Percentiles rank a stretch among this genome's conserved stretches.
Conservation (phyloP, 495 filamentous ascomycete genomes). For the Penicillium odoratum region DNA sequence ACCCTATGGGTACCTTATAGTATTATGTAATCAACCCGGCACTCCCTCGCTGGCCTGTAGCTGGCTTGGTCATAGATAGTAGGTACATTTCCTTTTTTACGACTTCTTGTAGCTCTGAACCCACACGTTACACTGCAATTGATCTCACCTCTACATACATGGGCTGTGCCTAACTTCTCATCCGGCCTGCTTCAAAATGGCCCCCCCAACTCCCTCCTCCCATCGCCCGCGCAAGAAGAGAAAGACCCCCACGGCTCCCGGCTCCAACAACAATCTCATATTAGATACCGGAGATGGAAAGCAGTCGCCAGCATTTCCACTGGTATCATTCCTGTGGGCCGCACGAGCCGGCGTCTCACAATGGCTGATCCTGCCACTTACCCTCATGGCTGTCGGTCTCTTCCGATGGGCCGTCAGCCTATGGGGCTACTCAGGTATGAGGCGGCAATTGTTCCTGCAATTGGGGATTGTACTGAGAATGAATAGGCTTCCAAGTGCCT, state of each 20-base stretch:
- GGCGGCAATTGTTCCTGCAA: neutral
- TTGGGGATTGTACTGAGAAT: conserved; percentile 17
- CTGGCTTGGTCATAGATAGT: neutral
- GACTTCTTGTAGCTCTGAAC: neutral
- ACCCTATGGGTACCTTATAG: neutral
- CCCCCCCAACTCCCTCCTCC: conserved; percentile 37
- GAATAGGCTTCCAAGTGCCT: conserved; percentile 70
- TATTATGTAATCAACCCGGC: neutral
- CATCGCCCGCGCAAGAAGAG: conserved; percentile 63
- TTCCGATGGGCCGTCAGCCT: conserved; percentile 90
- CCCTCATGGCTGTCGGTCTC: conserved; percentile 86
- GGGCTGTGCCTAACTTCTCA: conserved; percentile 20
- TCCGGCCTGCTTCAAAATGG: conserved; percentile 26
- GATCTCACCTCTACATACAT: conserved; percentile 21
- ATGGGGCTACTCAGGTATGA: conserved; percentile 89
- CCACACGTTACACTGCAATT: neutral
- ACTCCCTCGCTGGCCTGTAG: neutral
- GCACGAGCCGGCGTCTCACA: conserved; percentile 78
- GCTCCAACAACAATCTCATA: conserved; percentile 53
- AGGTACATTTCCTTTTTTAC: neutral
- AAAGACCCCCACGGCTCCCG: conserved; percentile 47
- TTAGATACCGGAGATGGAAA: conserved; percentile 40
- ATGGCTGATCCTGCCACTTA: conserved; percentile 88
- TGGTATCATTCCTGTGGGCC: conserved; percentile 91
- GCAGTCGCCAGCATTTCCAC: conserved; percentile 68